Base-by-base conservation (phyloP, 2,329 filamentous ascomycete genomes). In the Tolypocladium capitatum region DNA sequence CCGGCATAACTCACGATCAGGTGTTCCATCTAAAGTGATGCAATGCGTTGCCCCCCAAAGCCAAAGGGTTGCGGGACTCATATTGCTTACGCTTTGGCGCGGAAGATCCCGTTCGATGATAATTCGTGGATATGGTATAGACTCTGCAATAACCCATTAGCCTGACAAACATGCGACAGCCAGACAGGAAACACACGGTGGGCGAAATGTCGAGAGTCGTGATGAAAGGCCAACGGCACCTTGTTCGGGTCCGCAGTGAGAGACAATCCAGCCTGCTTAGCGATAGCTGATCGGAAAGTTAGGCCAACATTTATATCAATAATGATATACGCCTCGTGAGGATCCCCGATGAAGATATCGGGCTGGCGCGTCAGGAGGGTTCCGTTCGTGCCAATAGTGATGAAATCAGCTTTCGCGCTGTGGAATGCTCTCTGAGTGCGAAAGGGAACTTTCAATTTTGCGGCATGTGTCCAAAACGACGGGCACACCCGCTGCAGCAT, bases 41-140 rank as follows among this genome's bases (percentile, higher is more conserved):
- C 48, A 52, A 38, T 53, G 34, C 5, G 53, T 51, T 13, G 52
- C 54, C 1, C 54, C 53, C 52, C 50, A 54, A 1, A 53, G 48
- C 54, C 52, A 56, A 5, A 56, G 52, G 2, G 49, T 56, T 14
- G 53, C 50, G 14, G 49, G 46, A 27, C 53, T 56, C 18, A 5
- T 50, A 13, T 48, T 45, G 18, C 11, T 38, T 0, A 7, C 21
- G 14, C 44, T 50, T 9, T 50, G 53, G 10, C 36, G 51, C 16
- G 52, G 51, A 14, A 54, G 48, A 24, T 54, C 46, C 31, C 21
- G 40, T 14, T 46, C 40, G 18, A 56, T 52, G 21, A 46, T 8
- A 1, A 56, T 48, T 1, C 51, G 49, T 7, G 52, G 52, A 33
- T 50, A 54, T 9, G 50, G 43, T 13, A 11, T 20, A 1, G 45